A percentile compares a stretch with the other conserved stretches of the same genome.
Conservation (phyloP, 225 moss, liverwort and hornwort species). For the Marchantia polymorpha region DNA sequence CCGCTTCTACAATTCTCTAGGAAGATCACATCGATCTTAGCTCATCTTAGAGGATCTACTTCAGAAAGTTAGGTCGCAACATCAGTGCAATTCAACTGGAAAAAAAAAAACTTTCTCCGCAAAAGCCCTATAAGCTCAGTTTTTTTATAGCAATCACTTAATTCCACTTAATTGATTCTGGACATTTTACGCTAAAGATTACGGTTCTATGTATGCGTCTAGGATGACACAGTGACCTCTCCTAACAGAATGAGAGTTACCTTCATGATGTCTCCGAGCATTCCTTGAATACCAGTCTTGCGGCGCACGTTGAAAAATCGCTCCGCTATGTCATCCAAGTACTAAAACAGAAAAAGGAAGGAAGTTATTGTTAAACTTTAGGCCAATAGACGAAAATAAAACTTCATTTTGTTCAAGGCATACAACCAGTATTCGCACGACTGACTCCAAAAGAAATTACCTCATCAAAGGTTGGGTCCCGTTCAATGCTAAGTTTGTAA, state of each 20-base stretch:
- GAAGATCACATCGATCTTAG: too few species aligned
- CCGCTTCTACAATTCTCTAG: too few species aligned
- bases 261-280: constrained; percentile 98
- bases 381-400: neutral
- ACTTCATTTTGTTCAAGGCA: neutral
- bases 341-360: constrained; percentile 41
- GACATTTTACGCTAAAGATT: neutral
- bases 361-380: neutral
- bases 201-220: too few species aligned
- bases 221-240: neutral
- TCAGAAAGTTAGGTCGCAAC: too few species aligned
- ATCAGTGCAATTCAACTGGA: too few species aligned
- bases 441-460: constrained; percentile 29
- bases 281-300: constrained; percentile 81
- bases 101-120: too few species aligned
- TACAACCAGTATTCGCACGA: neutral
- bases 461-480: constrained; percentile 91
- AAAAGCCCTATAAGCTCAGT: too few species aligned
- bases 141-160: neutral
- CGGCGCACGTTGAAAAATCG: constrained; percentile 76
- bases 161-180: neutral
- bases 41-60: too few species aligned
- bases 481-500: constrained; percentile 90
- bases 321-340: constrained; percentile 86
- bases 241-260: constrained; percentile 23